Base-by-base conservation (phyloP, 176 grass and related monocot species). In the Rhipidocladum racemiflorum region DNA sequence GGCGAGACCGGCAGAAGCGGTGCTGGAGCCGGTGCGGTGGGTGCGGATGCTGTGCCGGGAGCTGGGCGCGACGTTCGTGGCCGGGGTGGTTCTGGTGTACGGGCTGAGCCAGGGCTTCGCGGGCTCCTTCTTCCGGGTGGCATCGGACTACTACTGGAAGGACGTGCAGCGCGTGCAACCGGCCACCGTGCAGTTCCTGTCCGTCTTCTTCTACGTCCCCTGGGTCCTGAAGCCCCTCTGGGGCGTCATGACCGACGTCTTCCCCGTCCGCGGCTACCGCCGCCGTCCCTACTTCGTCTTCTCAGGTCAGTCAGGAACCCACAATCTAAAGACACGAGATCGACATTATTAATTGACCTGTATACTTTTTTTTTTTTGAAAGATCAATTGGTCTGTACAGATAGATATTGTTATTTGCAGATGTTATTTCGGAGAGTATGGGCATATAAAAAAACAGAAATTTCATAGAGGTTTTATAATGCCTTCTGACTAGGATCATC, bases 91-190 rank as follows among this genome's bases (percentile, higher is more conserved):
- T 66, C 84, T 97, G 72, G 94, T 97, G n/a, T 94, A 90, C 68
- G 94, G 94, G 8, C 85, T 97, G 11, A 94, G 81, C 87, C 87
- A 97, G 79, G 91, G 94, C 9, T 97, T 97, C 81, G 86, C 85
- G 11, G 64, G 87, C 4, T 94, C 91, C 34, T 94, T 92, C 84
- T 90, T 87, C 78, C 80, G 89, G 13, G 91, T 97, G 67, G 91
- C 89, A 38, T 75, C 91, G 3, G 94, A 94, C 79, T 97, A 97
- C 88, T 97, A 97, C 85, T 97, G 94, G 94, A 97, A 97, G 87
- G 91, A 97, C 75, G 94, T 92, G 80, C 91, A 97, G 81, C 87
- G 74, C 66, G 57, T 90, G 34, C 91, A 94, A 81, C 94, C 94
- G 18, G 89, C 94, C 21, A 78, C 83, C 28, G 94, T 97, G 83